A percentile compares a stretch with the other conserved stretches of the same genome.
These are phyloP conservation scores for Eucalyptus sp. DNA, from an alignment of 345 rosid species.

Conservation along the genomic window DNA sequence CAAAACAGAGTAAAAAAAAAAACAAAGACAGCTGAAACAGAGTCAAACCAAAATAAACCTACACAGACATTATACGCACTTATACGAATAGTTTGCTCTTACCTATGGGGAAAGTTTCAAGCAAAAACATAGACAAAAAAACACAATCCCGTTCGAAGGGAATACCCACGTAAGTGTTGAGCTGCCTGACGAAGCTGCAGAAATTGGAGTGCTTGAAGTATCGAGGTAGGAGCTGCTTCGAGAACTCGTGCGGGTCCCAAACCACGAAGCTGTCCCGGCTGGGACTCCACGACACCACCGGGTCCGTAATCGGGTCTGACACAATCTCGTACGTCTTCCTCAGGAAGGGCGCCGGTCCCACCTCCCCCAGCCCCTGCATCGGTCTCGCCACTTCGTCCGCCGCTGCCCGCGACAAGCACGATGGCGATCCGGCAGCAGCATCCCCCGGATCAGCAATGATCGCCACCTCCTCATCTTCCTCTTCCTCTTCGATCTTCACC, in stretches of 20 bases:
- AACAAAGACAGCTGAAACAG: background rate
- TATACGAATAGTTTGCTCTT: background rate
- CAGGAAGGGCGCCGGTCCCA: conserved; percentile 44
- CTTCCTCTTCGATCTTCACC: background rate
- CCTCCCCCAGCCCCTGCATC: conserved; percentile 40
- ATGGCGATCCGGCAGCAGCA: background rate
- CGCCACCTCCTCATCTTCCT: background rate
- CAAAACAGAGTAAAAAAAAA: background rate
- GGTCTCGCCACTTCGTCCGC: conserved; percentile 22
- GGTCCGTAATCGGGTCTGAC: conserved; percentile 32
- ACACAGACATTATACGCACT: background rate
- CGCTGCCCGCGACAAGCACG: background rate
- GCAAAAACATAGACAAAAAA: background rate
- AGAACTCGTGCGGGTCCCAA: conserved; percentile 32
- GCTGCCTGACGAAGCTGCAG: conserved; percentile 61
- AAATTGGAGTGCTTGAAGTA: conserved; percentile 67
- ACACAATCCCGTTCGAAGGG: background rate
- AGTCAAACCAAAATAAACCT: background rate
- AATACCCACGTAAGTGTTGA: conserved; percentile 41
- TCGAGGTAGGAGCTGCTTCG: conserved; percentile 33
- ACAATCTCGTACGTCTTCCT: conserved; percentile 43
- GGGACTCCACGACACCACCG: conserved; percentile 30
- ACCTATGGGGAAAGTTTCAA: background rate
- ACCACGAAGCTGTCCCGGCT: conserved; percentile 37
- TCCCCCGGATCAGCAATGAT: background rate